A percentile compares a stretch with the other conserved stretches of the same genome.
phyloP scores from a whole-genome alignment of 1,284 basidiomycete species.

The Marasmius oreades region DNA sequence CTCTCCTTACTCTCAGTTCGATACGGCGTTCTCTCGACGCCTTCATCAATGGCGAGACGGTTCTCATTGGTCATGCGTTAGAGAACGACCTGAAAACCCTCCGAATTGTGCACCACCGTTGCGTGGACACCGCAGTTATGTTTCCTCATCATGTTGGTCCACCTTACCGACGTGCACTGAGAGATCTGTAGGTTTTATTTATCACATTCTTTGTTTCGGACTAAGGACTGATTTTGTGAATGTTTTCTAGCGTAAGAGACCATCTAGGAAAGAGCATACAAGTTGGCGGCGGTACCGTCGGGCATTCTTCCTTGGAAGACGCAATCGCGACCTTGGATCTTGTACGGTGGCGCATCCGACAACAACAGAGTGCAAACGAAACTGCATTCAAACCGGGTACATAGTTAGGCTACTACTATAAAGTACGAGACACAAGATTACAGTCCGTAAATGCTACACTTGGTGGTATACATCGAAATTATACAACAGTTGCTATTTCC shows the following conservation, averaged over 20 bases:
- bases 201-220: neutral
- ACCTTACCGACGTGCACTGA: conserved; percentile 75
- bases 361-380: conserved; percentile 32
- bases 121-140: conserved; percentile 81
- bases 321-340: conserved; percentile 82
- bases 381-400: conserved; percentile 16
- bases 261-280: conserved; percentile 78
- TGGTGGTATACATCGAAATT: neutral
- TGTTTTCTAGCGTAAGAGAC: conserved; percentile 32
- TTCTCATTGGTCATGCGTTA: conserved; percentile 81
- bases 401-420: no score
- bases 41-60: conserved; percentile 74
- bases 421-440: neutral
- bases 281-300: conserved; percentile 62
- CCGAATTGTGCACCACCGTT: conserved; percentile 76
- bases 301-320: conserved; percentile 85
- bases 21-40: conserved; percentile 66
- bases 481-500: neutral
- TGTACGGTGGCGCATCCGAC: conserved; percentile 69
- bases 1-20: conserved; percentile 60
- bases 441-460: neutral
- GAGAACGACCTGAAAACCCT: conserved; percentile 91
- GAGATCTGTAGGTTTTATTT: conserved; percentile 59
- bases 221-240: neutral
- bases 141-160: conserved; percentile 80